Base-by-base conservation (phyloP, 2,329 filamentous ascomycete genomes). In the Beauveria asiatica region DNA sequence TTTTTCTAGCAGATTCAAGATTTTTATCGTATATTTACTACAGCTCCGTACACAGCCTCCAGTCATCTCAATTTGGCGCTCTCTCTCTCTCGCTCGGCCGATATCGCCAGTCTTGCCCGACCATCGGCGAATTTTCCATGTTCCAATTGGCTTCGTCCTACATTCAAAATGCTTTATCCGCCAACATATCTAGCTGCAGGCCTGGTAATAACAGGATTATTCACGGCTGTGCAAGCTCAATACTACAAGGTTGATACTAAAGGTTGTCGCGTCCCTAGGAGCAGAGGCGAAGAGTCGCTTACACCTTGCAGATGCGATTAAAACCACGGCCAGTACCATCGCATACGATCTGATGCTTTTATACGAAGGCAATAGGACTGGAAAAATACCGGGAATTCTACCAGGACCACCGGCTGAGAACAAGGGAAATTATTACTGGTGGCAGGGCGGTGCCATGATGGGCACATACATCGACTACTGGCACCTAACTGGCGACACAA, bases 401-500 rank as follows among this genome's bases (percentile, higher is more conserved):
- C 78, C 78, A 7, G 78, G 78, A 0, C 79, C 79, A 58, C 78
- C 79, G 3, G 42, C 61, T 9, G 61, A 62, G 8, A 46, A 52
- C 21, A 62, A 62, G 23, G 81, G 81, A 64, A 77, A 81, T 63
- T 87, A 87, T 70, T 89, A 89, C 76, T 90, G 87, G 87, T 90
- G 87, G 87, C 84, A 90, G 69, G 84, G 83, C 5, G 83, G 84
- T 57, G 83, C 84, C 16, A 78, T 90, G 74, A 88, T 87, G 79
- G 83, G 85, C 63, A 82, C 84, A 1, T 75, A 88, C 65, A 77
- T 90, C 48, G 85, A 89, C 71, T 90, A 90, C 70, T 87, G 84
- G 82, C 81, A 85, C 63, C 79, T 82, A 60, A 89, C 86, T 0
- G 84, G 84, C 60, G 86, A 89, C 70, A 68, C 74, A 3, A 79